Evolutionary conservation across 2,329 filamentous ascomycete genomes (phyloP).

Genomic region (Xylariaceae sp.): DNA sequence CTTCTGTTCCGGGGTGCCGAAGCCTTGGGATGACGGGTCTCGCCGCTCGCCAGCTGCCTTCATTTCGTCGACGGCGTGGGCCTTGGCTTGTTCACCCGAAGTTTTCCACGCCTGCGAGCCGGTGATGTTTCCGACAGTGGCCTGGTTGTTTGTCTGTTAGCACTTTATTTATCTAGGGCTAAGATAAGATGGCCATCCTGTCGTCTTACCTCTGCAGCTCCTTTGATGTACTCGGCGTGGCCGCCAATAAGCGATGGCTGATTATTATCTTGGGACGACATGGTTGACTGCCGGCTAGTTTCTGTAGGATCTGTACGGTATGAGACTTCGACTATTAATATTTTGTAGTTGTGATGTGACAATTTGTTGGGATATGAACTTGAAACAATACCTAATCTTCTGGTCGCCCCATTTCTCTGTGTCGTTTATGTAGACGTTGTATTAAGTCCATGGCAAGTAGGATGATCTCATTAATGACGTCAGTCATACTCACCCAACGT

Average conservation of each 20-base stretch:
- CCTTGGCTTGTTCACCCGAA: conserved; percentile 60
- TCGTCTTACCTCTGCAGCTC: conserved; percentile 54
- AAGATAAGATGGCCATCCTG: background rate
- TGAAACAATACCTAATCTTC: background rate
- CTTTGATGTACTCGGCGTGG: conserved; percentile 65
- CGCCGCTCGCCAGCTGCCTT: conserved; percentile 53
- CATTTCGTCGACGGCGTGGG: conserved; percentile 56
- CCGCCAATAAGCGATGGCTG: conserved; percentile 55
- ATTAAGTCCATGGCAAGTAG: background rate
- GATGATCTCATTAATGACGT: conserved; percentile 17
- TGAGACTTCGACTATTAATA: background rate
- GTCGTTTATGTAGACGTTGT: background rate
- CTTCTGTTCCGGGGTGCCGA: conserved; percentile 59
- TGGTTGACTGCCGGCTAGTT: too few species aligned
- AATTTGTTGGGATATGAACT: background rate
- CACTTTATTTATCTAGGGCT: background rate
- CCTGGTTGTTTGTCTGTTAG: conserved; percentile 40
- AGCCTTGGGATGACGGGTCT: conserved; percentile 51
- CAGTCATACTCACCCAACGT: conserved; percentile 1
- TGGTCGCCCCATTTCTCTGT: background rate
- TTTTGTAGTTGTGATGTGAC: background rate
- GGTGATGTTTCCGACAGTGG: conserved; percentile 55
- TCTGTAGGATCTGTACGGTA: too few species aligned
- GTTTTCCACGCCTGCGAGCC: conserved; percentile 58
- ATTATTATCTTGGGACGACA: conserved; percentile 30